Evolutionary conservation across 2,329 filamentous ascomycete genomes (phyloP), one percentile per base, ranked within the genome.

Genomic region (Aspergillus sp.): DNA sequence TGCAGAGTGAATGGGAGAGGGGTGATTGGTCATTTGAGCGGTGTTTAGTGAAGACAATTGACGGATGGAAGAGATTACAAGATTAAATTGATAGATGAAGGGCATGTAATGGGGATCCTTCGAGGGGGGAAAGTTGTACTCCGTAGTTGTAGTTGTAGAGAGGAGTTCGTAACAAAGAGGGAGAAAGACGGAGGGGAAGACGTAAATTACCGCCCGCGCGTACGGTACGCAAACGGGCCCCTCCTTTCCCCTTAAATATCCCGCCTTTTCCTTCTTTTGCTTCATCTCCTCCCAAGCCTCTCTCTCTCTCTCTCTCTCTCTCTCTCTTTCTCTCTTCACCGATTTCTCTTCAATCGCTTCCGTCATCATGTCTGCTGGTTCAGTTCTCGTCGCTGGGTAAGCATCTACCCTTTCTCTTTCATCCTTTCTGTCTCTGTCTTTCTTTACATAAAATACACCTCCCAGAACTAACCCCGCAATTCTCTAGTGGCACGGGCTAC

Each of bases 351-450:
- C 45, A 51, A 60, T 58, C 46, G 47, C 54, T 52, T 52, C 56
- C 56, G 16, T 54, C 63, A 76, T 68, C 57, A 96, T 96, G 91
- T 80, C 89, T 76, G 85, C 90, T 68, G 91, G 92, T 81, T 95
- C 92, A 63, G 91, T 96, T 74, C 86, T 97, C 73, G 87, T 97
- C 75, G 93, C 93, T 71, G 93, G 93, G 93, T 96, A 87, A 82
- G 87, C 75, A 49, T 54, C 24, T 57, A 10, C 10, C 29, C 12
- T 18, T 20, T 24, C 36, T 54, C 14, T 10, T 61, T 51, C 57
- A n/a, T 45, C 53, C 56, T 49, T 61, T 60, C 53, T 49, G 53
- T 56, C 62, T 60, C 60, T 59, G 51, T 54, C 24, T 36, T 18
- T 26, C 20, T 58, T 54, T 36, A 60, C 66, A 66, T 69, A 69